Evolutionary conservation across 2,329 filamentous ascomycete genomes (phyloP), one percentile per base, ranked within the genome.

Genomic region (Phyllosticta citriasiana): DNA sequence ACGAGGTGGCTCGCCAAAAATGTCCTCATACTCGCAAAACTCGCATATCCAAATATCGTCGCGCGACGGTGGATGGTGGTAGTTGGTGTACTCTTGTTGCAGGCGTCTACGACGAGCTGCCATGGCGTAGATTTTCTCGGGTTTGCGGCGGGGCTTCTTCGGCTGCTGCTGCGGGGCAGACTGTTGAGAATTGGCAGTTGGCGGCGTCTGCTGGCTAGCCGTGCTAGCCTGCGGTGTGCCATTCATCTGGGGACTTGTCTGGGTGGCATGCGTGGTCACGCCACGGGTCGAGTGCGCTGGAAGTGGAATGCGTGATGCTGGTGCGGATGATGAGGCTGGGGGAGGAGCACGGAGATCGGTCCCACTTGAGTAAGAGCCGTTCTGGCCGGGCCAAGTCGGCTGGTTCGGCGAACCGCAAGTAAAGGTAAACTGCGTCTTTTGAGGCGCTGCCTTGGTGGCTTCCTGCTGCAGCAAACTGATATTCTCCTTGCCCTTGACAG

Each of bases 11-110:
- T 82, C 82, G n/a, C 93, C 93, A 72, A 96, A 97, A 57, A 99
- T 97, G 58, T 85, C 85, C 75, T 97, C 93, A 71, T 97, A 99
- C 74, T 99, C 94, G 78, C 94, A 99, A 72, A 97, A 97, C 70
- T 97, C 90, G 76, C 94, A 99, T 55, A 97, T 91, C 89, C 92
- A 97, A 57, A 91, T 83, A 64, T 96, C 89, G 65, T 90, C 88
- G 1, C 78, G 72, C 19, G 76, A 78, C 0, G 88, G 88, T 1
- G 89, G 88, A 68, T 89, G 86, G 67, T 88, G 85, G 64, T 84
- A 84, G 72, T 94, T 95, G 61, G 84, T 82, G 65, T 88, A 87
- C 67, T 89, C 84, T 63, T 94, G 89, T 69, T 89, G 82, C 55
- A 89, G 83, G 63, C 88, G 87, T 6, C 94, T 88, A 65, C 91